Base-by-base conservation (phyloP, 2,329 filamentous ascomycete genomes). In the Curvularia sp. region DNA sequence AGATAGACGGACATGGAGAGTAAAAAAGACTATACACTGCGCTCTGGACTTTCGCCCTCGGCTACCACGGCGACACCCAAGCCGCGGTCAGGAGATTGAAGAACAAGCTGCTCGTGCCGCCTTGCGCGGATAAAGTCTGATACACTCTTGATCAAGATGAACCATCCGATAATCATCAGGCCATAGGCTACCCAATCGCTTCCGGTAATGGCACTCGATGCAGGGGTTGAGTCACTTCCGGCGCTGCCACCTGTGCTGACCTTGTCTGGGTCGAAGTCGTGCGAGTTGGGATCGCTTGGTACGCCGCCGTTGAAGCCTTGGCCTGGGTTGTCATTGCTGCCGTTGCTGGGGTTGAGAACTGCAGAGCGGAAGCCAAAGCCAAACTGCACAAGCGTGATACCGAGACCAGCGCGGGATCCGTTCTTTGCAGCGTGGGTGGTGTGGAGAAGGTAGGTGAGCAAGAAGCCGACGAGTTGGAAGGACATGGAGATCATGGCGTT, bases 401-500 rank as follows among this genome's bases (percentile, higher is more conserved):
- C 95, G 50, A 99, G 88, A 53, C 95, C 95, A 51, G 94, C 93
- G 72, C 92, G 90, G 46, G 93, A 97, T 49, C 95, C 95, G 75
- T 99, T 97, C 81, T 99, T 99, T 70, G 95, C 95, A 4, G 95
- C 95, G 78, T 99, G 95, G 7, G 94, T 97, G 30, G 95, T 98
- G 83, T 99, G 95, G 3, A 99, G 86, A 57, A 99, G 91, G 77
- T 99, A 99, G 28, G 95, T 98, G 70, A 99, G 90, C 30, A 99
- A 87, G 84, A 99, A 99, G 53, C 95, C 95, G 78, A 97, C 92
- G 63, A 98, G 86, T 78, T 96, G 92, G 83, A 99, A 98, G 43
- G 93, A 96, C 85, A 96, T 94, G 65, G 92, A 96, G 66, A 99
- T 98, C 87, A 98, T 73, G 80, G 86, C 90, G 80, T 96, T 96